phyloP scores from a whole-genome alignment of 2,329 filamentous ascomycete genomes.

The Claviceps humidiphila region DNA sequence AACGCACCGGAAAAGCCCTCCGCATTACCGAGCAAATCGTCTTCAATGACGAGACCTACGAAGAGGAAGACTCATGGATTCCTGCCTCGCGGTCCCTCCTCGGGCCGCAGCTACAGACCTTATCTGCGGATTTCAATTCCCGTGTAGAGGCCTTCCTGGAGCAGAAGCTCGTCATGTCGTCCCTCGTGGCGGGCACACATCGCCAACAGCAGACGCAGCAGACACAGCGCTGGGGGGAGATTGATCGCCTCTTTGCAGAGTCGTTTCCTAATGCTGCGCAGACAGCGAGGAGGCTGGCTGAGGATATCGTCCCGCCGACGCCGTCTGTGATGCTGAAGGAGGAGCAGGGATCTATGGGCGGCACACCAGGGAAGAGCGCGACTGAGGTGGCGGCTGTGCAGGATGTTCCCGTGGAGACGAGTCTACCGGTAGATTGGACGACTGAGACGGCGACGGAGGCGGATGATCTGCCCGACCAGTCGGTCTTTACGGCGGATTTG shows the following conservation, averaged over 20 bases:
- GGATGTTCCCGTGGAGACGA: not conserved
- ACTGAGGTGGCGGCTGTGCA: not conserved
- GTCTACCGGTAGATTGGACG: not conserved
- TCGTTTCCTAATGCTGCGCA: conserved; percentile 1
- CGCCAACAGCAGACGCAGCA: not conserved
- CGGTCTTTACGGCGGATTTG: not conserved
- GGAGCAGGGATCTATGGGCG: not conserved
- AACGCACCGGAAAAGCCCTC: conserved; percentile 69
- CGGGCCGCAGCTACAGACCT: not conserved
- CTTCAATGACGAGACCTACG: conserved; percentile 87
- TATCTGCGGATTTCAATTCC: not conserved
- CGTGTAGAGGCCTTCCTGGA: not conserved
- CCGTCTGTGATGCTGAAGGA: not conserved
- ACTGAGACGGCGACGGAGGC: not conserved
- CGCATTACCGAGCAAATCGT: conserved; percentile 78
- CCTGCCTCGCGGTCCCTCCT: not conserved
- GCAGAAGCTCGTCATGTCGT: conserved; percentile 1
- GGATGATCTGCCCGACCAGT: not conserved
- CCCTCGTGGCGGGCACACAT: not conserved
- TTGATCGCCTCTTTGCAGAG: conserved; percentile 1
- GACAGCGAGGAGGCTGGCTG: not conserved
- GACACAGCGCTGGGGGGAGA: not conserved
- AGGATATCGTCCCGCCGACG: not conserved
- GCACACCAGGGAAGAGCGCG: not conserved
- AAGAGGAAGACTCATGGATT: conserved; percentile 59